A percentile compares a stretch with the other conserved stretches of the same genome.
Conservation (phyloP, 176 grass and related monocot genomes). For the Elaeis guineensis region DNA sequence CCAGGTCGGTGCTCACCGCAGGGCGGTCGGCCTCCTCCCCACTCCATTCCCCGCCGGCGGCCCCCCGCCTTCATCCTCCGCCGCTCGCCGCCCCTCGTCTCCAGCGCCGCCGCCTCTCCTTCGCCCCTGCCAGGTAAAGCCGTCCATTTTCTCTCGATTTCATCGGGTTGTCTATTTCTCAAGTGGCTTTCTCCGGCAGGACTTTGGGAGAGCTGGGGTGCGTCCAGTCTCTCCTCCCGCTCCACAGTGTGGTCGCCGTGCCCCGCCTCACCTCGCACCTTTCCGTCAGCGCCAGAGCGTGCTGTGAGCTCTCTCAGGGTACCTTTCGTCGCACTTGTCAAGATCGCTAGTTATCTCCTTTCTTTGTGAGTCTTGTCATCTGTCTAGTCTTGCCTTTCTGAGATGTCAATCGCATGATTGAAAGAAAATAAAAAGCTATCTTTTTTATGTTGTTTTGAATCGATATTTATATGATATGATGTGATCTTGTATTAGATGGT, state of each 20-base stretch:
- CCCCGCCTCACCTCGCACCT: constrained; percentile 38
- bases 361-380: too few relatives aligned
- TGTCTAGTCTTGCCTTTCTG: too few relatives aligned
- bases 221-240: constrained; percentile 21
- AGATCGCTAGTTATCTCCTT: constrained; percentile 68
- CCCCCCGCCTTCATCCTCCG: constrained; percentile 10
- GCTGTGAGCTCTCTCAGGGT: constrained; percentile 48
- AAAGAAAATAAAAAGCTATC: too few relatives aligned
- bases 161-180: constrained; percentile 1
- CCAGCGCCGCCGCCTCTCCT: constrained; percentile 17
- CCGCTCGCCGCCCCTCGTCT: constrained; percentile 2
- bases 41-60: background rate
- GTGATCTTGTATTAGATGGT: too few relatives aligned
- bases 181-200: constrained; percentile 1
- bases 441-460: too few relatives aligned
- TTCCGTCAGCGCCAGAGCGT: constrained; percentile 38
- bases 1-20: constrained; percentile 25
- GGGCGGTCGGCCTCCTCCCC: constrained; percentile 16
- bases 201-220: constrained; percentile 21
- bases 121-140: constrained; percentile 21
- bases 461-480: too few relatives aligned
- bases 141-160: background rate
- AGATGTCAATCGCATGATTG: too few relatives aligned
- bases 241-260: constrained; percentile 18
- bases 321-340: constrained; percentile 95